Percentiles rank a stretch among this genome's conserved stretches.
Evolutionary conservation across 2,329 filamentous ascomycete species (phyloP).

Genomic region (Grosmannia huntii): DNA sequence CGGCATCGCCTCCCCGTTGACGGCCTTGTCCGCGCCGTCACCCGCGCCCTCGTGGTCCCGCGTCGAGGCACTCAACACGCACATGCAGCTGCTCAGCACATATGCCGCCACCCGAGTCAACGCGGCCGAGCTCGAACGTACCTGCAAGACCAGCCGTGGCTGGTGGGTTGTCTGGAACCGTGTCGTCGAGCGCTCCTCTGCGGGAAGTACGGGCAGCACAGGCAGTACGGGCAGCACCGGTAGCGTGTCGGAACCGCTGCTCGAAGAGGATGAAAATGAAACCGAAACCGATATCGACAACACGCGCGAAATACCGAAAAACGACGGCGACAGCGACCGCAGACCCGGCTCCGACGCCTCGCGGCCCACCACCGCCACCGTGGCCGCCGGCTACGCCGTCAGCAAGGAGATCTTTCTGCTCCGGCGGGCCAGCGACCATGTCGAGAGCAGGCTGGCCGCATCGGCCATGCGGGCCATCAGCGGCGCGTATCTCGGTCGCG

Average conservation of each 20-base stretch:
- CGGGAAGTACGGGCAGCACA: background rate
- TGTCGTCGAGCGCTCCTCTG: conserved; percentile 30
- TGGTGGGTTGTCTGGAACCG: conserved; percentile 61
- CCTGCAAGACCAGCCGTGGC: conserved; percentile 51
- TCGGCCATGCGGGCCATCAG: conserved; percentile 9
- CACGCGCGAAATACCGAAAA: background rate
- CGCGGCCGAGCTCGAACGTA: conserved; percentile 40
- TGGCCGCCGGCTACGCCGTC: conserved; percentile 14
- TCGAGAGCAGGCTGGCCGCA: conserved; percentile 19
- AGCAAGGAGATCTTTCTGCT: conserved; percentile 51
- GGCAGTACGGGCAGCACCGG: background rate
- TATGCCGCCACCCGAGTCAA: conserved; percentile 33
- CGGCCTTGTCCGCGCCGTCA: background rate
- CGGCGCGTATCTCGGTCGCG: conserved; percentile 6
- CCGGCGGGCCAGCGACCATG: conserved; percentile 45
- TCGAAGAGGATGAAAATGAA: conserved; percentile 3
- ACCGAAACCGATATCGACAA: background rate
- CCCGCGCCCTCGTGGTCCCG: conserved; percentile 35
- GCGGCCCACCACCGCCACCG: background rate
- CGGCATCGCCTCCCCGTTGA: background rate
- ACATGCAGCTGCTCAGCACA: conserved; percentile 49
- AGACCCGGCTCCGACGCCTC: background rate
- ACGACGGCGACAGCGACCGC: background rate
- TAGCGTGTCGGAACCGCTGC: background rate
- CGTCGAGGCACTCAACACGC: conserved; percentile 50